phyloP scores from a whole-genome alignment of 371 early-diverging fungal species.

The Batkoa obscura region DNA sequence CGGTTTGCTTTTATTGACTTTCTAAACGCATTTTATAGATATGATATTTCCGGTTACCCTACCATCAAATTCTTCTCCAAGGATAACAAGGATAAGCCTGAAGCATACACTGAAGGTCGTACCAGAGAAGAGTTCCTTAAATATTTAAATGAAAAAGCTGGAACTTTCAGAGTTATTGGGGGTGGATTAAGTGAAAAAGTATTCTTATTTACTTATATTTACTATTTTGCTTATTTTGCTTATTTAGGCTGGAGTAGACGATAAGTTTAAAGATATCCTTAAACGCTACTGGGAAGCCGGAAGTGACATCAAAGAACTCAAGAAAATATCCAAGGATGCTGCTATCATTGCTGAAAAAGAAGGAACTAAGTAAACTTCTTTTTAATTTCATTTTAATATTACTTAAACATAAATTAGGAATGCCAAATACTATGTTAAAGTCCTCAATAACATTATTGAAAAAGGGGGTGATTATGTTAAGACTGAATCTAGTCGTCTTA shows the following conservation, averaged over 20 bases:
- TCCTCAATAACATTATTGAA: constrained; percentile 46
- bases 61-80: constrained; percentile 74
- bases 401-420: constrained; percentile 1
- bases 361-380: constrained; percentile 3
- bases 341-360: background rate
- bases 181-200: constrained; percentile 41
- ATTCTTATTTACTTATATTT: constrained; percentile 1
- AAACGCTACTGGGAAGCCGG: constrained; percentile 34
- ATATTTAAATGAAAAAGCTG: constrained; percentile 75
- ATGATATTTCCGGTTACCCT: constrained; percentile 60
- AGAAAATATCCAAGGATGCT: constrained; percentile 3
- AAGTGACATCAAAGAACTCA: background rate
- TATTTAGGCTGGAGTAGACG: constrained; percentile 45
- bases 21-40: constrained; percentile 17
- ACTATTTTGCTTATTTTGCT: background rate
- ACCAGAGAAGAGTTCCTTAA: constrained; percentile 61
- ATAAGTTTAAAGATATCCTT: constrained; percentile 40
- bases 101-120: constrained; percentile 59
- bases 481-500: constrained; percentile 46
- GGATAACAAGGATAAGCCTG: constrained; percentile 33
- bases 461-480: constrained; percentile 31
- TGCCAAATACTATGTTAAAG: constrained; percentile 49
- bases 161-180: constrained; percentile 57
- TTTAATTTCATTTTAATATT: background rate
- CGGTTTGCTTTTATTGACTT: constrained; percentile 16